Evolutionary conservation across 164 flowering plant genomes (phyloP).

Genomic region (Cinnamomum micranthum): DNA sequence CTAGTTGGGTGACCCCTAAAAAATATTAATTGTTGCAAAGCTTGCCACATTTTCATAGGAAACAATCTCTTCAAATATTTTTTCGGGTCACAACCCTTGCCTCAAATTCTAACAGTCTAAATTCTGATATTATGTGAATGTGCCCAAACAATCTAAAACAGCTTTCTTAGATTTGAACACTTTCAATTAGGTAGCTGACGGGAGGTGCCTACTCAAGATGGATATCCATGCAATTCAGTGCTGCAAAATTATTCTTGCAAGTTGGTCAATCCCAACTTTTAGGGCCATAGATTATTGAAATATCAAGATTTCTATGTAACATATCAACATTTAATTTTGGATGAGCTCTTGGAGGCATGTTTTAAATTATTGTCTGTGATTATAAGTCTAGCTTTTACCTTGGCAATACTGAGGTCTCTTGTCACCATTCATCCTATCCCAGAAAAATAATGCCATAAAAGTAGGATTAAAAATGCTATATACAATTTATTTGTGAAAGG

Average conservation of each 20-base stretch:
- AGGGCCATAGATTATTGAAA: neutral
- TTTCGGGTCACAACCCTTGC: neutral
- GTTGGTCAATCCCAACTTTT: neutral
- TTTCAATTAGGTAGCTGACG: neutral
- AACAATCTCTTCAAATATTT: neutral
- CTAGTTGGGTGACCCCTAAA: too few relatives aligned
- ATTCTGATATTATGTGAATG: too few relatives aligned
- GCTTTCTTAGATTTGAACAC: too few relatives aligned
- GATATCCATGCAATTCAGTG: neutral
- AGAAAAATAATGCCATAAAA: too few relatives aligned
- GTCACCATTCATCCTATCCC: too few relatives aligned
- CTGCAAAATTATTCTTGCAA: neutral
- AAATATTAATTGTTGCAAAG: too few relatives aligned
- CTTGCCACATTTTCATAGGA: too few relatives aligned
- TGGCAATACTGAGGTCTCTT: neutral
- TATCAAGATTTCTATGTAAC: neutral
- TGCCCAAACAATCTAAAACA: too few relatives aligned
- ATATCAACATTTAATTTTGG: neutral
- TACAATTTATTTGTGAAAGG: neutral
- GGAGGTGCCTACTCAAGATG: neutral
- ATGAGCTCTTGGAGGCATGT: neutral
- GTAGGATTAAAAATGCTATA: neutral
- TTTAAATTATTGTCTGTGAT: neutral
- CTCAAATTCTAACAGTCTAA: too few relatives aligned
- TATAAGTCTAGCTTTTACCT: neutral